These are phyloP conservation scores for Rhodomyrtus tomentosa DNA, from an alignment of 345 rosid genomes.

Conservation along the genomic window DNA sequence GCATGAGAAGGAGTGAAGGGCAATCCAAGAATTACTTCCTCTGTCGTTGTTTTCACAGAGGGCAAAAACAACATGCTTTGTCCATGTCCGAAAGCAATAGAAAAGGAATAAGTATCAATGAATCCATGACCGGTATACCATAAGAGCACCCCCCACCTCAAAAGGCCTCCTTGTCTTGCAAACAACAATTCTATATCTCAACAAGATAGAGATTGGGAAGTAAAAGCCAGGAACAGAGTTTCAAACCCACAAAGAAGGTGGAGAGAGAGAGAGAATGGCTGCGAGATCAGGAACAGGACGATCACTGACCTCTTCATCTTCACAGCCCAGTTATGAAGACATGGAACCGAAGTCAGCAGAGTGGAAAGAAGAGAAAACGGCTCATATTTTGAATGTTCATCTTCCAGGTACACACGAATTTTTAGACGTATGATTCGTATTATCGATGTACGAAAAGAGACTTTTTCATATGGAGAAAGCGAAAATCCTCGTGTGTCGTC, in stretches of 20 bases:
- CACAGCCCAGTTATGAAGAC: not conserved
- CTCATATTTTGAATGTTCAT: not conserved
- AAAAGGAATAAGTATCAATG: not conserved
- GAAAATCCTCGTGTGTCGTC: not conserved
- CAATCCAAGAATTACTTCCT: not conserved
- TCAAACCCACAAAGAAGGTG: not conserved
- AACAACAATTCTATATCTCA: not conserved
- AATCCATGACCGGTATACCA: not conserved
- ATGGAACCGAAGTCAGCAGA: not conserved
- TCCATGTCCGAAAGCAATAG: not conserved
- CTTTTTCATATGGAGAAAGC: not conserved
- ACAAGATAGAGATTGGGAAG: not conserved
- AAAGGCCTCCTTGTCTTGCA: not conserved
- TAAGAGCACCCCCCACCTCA: not conserved
- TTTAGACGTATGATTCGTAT: not conserved
- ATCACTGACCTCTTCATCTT: not conserved
- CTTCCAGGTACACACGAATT: not conserved
- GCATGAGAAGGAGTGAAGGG: not conserved
- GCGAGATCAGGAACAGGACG: not conserved
- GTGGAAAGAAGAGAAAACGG: not conserved
- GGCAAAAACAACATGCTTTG: not conserved
- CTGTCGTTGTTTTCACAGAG: not conserved
- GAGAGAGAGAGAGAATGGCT: not conserved
- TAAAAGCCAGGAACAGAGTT: not conserved
- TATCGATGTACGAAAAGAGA: not conserved